Evolutionary conservation across 73 alveolate genomes (phyloP), one percentile per base, ranked within the genome.

Genomic region (Paramecium sexaurelia): DNA sequence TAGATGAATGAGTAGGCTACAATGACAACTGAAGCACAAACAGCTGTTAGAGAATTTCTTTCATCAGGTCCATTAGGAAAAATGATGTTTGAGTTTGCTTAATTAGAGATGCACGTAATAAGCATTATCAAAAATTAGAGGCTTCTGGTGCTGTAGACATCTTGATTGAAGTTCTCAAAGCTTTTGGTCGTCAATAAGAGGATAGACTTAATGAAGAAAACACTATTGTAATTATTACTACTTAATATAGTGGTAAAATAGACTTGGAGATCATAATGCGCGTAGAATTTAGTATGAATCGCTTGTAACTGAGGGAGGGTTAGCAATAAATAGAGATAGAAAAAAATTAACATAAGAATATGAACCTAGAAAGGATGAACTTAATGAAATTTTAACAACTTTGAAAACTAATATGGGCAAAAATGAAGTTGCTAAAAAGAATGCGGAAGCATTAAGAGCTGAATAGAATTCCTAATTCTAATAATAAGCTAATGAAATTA

Each of bases 91-190:
- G 90, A 43, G 32, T 78, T 78, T 78, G 90, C 90, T 41, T 1
- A 78, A 43, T 10, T 78, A 24, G 90, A 78, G 55, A 78, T 78
- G 90, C 90, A 78, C 55, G 90, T 78, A 78, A 35, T 33, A 78
- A 24, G 27, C 71, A 6, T 22, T 78, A 41, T 78, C 35, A 78
- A 36, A 36, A 29, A 39, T 78, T 78, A 78, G 90, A 78, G 90
- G 90, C 90, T 24, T 78, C 90, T 24, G 90, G 90, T 24, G 90
- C 90, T 29, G 90, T 78, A 39, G 90, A 78, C 45, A 43, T 78
- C 35, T 78, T 78, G 90, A 78, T 43, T 33, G 90, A 78, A 78
- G 90, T 78, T 78, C 73, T 78, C 19, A 78, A 78, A 43, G 90
- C 90, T 19, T 78, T 78, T 41, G 90, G 90, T 32, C 43, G 90